Base-by-base conservation (phyloP, 1,139 yeast genomes). In the Geotrichum cucujoidarum region DNA sequence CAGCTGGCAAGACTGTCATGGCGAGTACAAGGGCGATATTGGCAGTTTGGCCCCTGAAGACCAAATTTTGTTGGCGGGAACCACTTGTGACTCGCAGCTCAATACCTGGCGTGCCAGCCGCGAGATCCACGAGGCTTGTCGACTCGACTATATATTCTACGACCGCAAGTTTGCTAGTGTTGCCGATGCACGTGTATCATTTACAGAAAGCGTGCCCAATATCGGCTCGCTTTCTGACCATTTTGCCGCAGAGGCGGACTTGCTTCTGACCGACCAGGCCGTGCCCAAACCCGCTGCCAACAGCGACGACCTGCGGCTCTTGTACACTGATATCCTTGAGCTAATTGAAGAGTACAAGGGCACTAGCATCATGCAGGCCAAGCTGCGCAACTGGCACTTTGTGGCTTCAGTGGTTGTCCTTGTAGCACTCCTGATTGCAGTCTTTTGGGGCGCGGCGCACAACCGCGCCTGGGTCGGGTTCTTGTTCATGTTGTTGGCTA, bases 101-200 rank as follows among this genome's bases (percentile, higher is more conserved):
- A 92, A 92, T 62, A 84, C 96, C 1, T 94, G 95, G 95, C 75
- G 97, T 55, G 75, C 77, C 0, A 70, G 88, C 43, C 67, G 75
- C 21, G 74, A 76, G 0, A 60, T 62, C 0, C 74, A 77, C 53
- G 94, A 88, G 55, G 98, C 98, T 1, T 84, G 94, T 60, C 73
- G 99, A 42, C 72, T 92, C 48, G 99, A 94, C 62, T 92, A 92
- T 63, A 94, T 95, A 0, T 73, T 92, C 53, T 78, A 86, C 46
- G 95, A 87, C 60, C 66, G 77, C 1, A 59, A 65, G 0, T 69
- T 68, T 42, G 69, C 89, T 20, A 62, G 60, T 2, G 83, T 89
- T 0, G 55, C 74, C 0, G 73, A 72, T 18, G 89, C 94, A 0
- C 65, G 73, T 10, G 96, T 89, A 1, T 74, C 75, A 30, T 89